Evolutionary conservation across 306 rosid genomes (phyloP), one percentile per base, ranked within the genome.

Genomic region (Heteromeles arbutifolia): DNA sequence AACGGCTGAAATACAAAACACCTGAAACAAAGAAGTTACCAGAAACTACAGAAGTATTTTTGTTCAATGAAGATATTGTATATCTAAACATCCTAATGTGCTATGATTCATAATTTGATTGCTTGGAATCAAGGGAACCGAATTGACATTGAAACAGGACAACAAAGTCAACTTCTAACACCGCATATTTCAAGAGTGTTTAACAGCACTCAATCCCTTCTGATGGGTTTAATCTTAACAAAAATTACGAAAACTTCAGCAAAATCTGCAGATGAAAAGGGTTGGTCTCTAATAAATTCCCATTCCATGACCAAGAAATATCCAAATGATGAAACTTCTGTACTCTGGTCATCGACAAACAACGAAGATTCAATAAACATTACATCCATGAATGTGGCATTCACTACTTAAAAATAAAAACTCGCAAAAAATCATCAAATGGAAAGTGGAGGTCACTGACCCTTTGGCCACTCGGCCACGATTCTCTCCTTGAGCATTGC

Each of bases 401-500:
- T 19, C 32, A 24, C 65, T 61, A 25, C 13, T 21, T 8, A 58
- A 59, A 59, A 52, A 15, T 9, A 14, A 37, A 13, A 53, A 2
- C 25, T 54, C 5, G 18, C 1, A 8, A 24, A 53, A 41, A 39
- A 69, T 31, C 22, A 70, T n/a, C 13, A 69, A 17, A 39, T 9
- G 43, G 21, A 43, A 69, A 13, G 58, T 43, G 53, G 19, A 81
- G 77, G 5, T 24, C 25, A 22, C 84, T 71, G 75, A 92, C 98
- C 98, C 88, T 91, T 93, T 2, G 98, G 98, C 97, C 98, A 93
- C 44, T 87, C 97, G 11, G 95, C 77, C 14, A 93, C 76, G 73
- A 93, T 89, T 77, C 90, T 85, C 80, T 90, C 98, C 86, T 93
- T 93, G 57, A 93, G 84, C 88, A 80, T 75, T 19, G 97, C 84